A percentile compares a stretch with the other conserved stretches of the same genome.
phyloP scores from a whole-genome alignment of 2,329 filamentous ascomycete species.

The Aspergillus felis region DNA sequence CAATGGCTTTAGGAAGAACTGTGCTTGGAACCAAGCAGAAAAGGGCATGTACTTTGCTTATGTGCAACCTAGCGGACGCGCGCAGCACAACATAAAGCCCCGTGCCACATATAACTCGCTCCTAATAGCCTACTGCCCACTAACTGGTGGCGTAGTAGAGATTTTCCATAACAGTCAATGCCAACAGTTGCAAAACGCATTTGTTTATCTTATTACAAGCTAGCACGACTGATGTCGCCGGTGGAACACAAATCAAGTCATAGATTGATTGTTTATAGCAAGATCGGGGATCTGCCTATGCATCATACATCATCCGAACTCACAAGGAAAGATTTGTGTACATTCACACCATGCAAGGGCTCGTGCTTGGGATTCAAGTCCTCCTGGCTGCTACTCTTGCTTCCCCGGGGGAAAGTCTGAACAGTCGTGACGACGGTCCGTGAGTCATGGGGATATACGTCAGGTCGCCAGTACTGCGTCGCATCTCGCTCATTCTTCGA shows the following conservation, averaged over 20 bases:
- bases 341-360: constrained; percentile 27
- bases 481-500: constrained; percentile 13
- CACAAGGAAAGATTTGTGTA: constrained; percentile 33
- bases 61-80: not conserved
- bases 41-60: not conserved
- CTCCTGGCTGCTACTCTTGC: constrained; percentile 31
- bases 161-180: not conserved
- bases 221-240: not conserved
- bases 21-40: not conserved
- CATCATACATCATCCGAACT: constrained; percentile 21
- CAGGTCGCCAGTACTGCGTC: constrained; percentile 30
- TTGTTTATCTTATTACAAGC: not conserved
- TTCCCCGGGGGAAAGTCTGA: constrained; percentile 20
- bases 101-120: not conserved
- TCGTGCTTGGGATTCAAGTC: constrained; percentile 26
- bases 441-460: constrained; percentile 23
- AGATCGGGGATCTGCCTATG: not conserved
- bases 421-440: constrained; percentile 27
- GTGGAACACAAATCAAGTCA: not conserved
- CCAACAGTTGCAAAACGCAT: not conserved
- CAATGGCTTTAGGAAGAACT: not conserved
- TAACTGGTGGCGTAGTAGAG: not conserved
- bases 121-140: not conserved
- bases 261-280: not conserved
- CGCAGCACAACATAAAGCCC: not conserved